Base-by-base conservation (phyloP, 495 filamentous ascomycete species). In the Cairneyella variabilis region DNA sequence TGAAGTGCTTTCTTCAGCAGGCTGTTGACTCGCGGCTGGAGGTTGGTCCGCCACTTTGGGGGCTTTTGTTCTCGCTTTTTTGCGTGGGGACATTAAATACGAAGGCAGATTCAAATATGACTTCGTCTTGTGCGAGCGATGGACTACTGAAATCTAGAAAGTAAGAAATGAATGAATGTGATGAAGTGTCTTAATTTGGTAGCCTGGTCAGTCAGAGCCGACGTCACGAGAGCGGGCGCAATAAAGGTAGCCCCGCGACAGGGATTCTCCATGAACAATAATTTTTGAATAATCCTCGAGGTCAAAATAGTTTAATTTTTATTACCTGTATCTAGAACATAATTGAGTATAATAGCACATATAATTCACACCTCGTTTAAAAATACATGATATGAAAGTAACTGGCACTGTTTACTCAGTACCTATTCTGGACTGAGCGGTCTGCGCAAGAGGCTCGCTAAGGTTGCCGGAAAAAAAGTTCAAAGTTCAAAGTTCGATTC, bases 31-130 rank as follows among this genome's bases (percentile, higher is more conserved):
- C 14, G 42, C 37, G 21, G 50, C 30, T 14, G 22, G 17, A 3
- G 45, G 27, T 20, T 9, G 16, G 16, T 54, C 52, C 7, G 48
- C 54, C 48, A 48, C 53, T 22, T 18, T 54, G 17, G 57, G 57
- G 28, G 61, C 41, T 28, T 55, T 56, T 26, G 47, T 54, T 32
- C 49, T 51, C 17, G 54, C 22, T 39, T 48, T 23, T 56, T 64
- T 64, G 27, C 57, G 40, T 58, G 55, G 53, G 43, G 57, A 57
- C 61, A 64, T 64, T 49, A 51, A 63, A 32, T 7, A 48, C 43
- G n/a, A 17, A 25, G 21, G 7, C 36, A 23, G 21, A 25, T 18
- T 10, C 16, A 41, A 18, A 27, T 14, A 20, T 28, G 23, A 25
- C 40, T 21, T 25, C 22, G 48, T 28, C 17, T 51, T 36, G 22